Evolutionary conservation across 371 early-diverging fungal genomes (phyloP), one percentile per base, ranked within the genome.

Genomic region (Circinella umbellata): DNA sequence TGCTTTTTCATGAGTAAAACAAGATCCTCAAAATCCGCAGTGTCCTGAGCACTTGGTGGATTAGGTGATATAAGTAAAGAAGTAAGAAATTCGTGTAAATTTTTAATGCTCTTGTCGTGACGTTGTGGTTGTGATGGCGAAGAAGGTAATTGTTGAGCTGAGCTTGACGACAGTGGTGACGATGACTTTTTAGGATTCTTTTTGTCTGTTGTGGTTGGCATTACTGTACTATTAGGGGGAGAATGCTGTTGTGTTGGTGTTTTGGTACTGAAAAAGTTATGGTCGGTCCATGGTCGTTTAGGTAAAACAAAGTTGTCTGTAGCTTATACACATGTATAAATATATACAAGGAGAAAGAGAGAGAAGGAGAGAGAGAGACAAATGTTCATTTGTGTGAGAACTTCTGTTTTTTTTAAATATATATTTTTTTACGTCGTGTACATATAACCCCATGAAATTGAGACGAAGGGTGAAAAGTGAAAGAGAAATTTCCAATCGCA

Each of bases 241-340:
- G 8, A 51, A n/a, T 5, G 5, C 15, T 15, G 51, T 15, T 7
- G 8, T n/a, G 17, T 15, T 51, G 51, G 51, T n/a, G 14, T 51
- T 51, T 51, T 15, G 15, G 51, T 51, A 51, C 51, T 51, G 51
- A 51, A 51, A 51, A 51, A 51, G 51, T 51, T 51, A 51, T 51
- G 0, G 8, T 51, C 51, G 11, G 51, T 51, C 51, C 51, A 51
- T 51, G 51, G n/a, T 51, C 6, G 51, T 5, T 51, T 51, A 13
- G 6, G 51, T 51, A 51, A 51, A 51, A 17, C 15, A n/a, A 51
- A 51, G 15, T n/a, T 8, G 51, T n/a, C 51, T 51, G 14, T 51
- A 47, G 47, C 3, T 47, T 47, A 47, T 15, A 47, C 47, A 15
- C 15, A 11, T 14, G 51, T 51, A 42, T 42, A 42, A 42, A 42